Base-by-base conservation (phyloP, 192 early-diverging fungal species). In the Rhizoclosmatium globosum region DNA sequence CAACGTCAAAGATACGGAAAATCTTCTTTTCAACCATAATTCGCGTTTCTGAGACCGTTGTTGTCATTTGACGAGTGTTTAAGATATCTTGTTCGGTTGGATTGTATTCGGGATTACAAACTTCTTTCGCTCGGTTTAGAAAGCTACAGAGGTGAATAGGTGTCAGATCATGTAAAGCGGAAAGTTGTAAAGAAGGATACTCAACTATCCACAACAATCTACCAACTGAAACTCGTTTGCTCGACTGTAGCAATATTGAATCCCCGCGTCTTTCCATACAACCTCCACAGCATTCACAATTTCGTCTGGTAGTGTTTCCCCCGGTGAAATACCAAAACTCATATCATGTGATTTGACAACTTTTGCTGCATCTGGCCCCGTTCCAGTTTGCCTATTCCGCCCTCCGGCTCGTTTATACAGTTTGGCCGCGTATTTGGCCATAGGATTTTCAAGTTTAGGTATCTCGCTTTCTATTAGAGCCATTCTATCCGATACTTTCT, bases 91-190 rank as follows among this genome's bases (percentile, higher is more conserved):
- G 84, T 65, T 92, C 89, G 41, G 87, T 89, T 9, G 93, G 93
- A 9, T 78, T 62, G 79, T 92, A 94, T 39, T 88, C 82, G 42
- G 76, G 68, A 11, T 78, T 53, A 7, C 84, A 80, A 45, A 92
- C 59, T 48, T 95, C 89, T 21, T 94, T 92, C 43, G 97, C 93
- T 23, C 92, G 86, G 80, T 95, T 95, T 87, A 98, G 95, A 86
- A 98, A 99, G 84, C 93, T 94, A 82, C 39, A 77, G 41, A 59
- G 74, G 58, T 3, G 48, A 62, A 46, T 81, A 60, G 42, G 77
- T 76, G 43, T 58, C 60, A 77, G 19, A 21, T 39, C 48, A 15
- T 23, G 4, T 4, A 17, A 13, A 19, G 47, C 19, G 17, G 17
- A 74, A 48, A 86, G 73, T n/a, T 56, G 66, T 62, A 46, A 74